Base-by-base conservation (phyloP, 495 filamentous ascomycete genomes). In the Aspergillus panamensis region DNA sequence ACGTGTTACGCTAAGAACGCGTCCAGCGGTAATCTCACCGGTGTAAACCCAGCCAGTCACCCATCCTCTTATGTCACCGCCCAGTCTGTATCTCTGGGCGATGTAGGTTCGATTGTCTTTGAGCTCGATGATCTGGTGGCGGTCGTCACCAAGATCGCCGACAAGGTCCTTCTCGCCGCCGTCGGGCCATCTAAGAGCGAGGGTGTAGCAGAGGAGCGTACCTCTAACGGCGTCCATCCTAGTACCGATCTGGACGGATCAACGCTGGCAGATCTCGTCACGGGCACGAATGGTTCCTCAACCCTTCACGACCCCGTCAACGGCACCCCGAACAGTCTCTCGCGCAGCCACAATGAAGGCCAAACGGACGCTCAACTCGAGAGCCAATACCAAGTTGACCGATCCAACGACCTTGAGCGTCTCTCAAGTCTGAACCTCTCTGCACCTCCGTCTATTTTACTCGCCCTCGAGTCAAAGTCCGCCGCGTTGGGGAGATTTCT, bases 51-150 rank as follows among this genome's bases (percentile, higher is more conserved):
- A 6, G 71, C 76, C 37, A 76, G 72, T 31, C 73, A 79, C 50
- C 76, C 76, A 8, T 79, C 76, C 1, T 79, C 76, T 39, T 79
- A 76, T 58, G 70, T 79, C 47, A 79, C 76, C 12, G 73, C 76
- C 12, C 71, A 74, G n/a, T 79, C 76, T 10, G 66, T 75, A 56
- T 76, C 76, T 8, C 61, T 79, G n/a, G 76, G 76, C n/a, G 73
- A 79, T 52, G 76, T 79, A 20, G 76, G 76, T 35, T 79, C 76
- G 4, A 79, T 79, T 44, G 76, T 79, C 43, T 79, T 79, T 33
- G 76, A 79, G 49, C 74, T 77, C 8, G 73, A 77, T 40, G 73
- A 74, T 48, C 69, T 69, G 3, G 76, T 77, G 29, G 74, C 76
- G 7, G 71, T 79, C 9, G 74, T 79, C n/a, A 79, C 76, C 29